Percentiles rank a stretch among this genome's conserved stretches.
Evolutionary conservation across 2,329 filamentous ascomycete genomes (phyloP).

Genomic region (Penicillium griseofulvum): DNA sequence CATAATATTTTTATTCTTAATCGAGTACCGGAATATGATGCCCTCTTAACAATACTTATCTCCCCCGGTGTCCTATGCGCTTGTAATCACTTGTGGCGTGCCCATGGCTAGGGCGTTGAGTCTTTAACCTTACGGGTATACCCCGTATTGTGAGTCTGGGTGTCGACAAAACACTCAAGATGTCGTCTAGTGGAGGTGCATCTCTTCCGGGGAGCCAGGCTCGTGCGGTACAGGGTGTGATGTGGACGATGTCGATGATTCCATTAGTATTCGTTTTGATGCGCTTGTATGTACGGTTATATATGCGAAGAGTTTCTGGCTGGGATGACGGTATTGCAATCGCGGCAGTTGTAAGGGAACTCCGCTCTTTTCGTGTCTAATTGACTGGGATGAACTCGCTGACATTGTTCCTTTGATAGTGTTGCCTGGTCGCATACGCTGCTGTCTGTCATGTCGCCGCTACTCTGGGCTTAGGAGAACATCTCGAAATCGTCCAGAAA

Average conservation of each 20-base stretch:
- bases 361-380: not conserved
- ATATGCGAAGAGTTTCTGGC: constrained; percentile 16
- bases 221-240: constrained; percentile 14
- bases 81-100: not conserved
- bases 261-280: constrained; percentile 13
- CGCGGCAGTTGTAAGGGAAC: constrained; percentile 11
- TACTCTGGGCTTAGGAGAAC: constrained; percentile 12
- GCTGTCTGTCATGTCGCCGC: constrained; percentile 19
- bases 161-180: not conserved
- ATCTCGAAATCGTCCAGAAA: constrained; percentile 9
- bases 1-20: not conserved
- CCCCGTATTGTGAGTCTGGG: not conserved
- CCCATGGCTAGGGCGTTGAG: not conserved
- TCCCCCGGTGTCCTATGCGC: not conserved
- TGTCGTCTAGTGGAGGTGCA: not conserved
- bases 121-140: not conserved
- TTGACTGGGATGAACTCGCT: not conserved
- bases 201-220: constrained; percentile 6
- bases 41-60: not conserved
- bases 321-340: constrained; percentile 21
- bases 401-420: not conserved
- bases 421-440: constrained; percentile 14
- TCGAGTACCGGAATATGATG: not conserved
- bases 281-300: constrained; percentile 16
- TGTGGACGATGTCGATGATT: constrained; percentile 18